Evolutionary conservation across 2,329 filamentous ascomycete species (phyloP), one percentile per base, ranked within the genome.

Genomic region (Davidsoniella eucalypti): DNA sequence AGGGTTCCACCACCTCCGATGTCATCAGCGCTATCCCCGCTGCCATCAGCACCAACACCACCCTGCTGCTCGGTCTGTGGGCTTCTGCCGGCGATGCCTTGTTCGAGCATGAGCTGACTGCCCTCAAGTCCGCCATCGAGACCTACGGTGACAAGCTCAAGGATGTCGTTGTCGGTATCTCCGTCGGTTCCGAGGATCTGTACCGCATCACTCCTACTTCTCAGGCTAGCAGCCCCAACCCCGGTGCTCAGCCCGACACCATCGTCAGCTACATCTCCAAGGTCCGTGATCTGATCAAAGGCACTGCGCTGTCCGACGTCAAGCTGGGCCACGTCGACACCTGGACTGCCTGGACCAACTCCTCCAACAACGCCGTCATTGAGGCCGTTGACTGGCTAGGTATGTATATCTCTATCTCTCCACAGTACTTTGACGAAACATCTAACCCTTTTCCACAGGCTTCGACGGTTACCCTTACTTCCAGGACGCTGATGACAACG

Each of bases 401-500:
- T 52, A 52, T 49, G 51, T 52, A 16, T n/a, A 14, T 2, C 8
- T 4, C 10, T n/a, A 14, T 2, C 8, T 4, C 10, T 29, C 5
- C 7, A 12, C 40, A 9, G 9, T 16, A 23, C 41, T 52, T 47
- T 47, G 29, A 14, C 16, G 0, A 17, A 8, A 41, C 9, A 5
- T 33, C 16, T 12, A 12, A 16, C 47, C 14, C 47, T 21, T n/a
- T n/a, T n/a, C 12, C 26, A 2, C 21, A 52, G 51, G 87, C 56
- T 77, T 90, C 62, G 86, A 94, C 61, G 82, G 80, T 16, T 93
- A 92, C 75, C 85, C 74, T 17, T 94, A 87, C 72, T 94, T 81
- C 68, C 78, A 94, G 68, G 73, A 71, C 58, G 81, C 77, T 54
- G 69, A 76, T 62, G 58, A 69, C 58, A 87, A 87, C 68, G 65